Conservation (phyloP, 306 rosid genomes). For the Lathyrus oleraceus region DNA sequence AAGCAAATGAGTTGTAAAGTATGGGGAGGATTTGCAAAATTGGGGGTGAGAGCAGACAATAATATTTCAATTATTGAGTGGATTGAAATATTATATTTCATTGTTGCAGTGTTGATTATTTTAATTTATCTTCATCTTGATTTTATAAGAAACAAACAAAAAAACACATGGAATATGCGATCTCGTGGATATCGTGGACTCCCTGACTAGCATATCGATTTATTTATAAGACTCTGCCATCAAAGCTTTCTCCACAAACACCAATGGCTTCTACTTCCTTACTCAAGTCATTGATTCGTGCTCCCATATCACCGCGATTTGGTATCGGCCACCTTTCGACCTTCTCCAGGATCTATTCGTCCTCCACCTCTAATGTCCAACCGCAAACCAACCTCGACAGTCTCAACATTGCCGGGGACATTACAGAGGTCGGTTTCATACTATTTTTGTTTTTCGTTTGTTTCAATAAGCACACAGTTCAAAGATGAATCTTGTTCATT, state of each 20-base stretch:
- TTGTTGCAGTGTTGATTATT: too few relatives aligned
- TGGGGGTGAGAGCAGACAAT: too few relatives aligned
- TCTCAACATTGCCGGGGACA: slow-evolving; percentile 86
- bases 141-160: too few relatives aligned
- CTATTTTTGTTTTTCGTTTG: background rate
- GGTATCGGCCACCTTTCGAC: background rate
- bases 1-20: too few relatives aligned
- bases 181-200: too few relatives aligned
- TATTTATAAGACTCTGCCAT: background rate
- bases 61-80: too few relatives aligned
- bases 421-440: slow-evolving; percentile 54
- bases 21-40: too few relatives aligned
- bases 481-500: background rate
- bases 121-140: too few relatives aligned
- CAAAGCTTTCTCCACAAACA: background rate
- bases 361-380: slow-evolving; percentile 33
- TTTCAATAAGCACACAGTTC: slow-evolving; percentile 3
- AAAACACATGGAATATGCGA: too few relatives aligned
- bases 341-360: slow-evolving; percentile 12
- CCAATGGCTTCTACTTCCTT: slow-evolving; percentile 54
- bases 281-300: slow-evolving; percentile 45
- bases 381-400: slow-evolving; percentile 64
- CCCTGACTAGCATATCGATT: background rate
- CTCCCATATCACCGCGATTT: slow-evolving; percentile 22
- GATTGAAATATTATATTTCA: too few relatives aligned